phyloP scores from a whole-genome alignment of 1,284 basidiomycete genomes.

The Psilocybe mexicana region DNA sequence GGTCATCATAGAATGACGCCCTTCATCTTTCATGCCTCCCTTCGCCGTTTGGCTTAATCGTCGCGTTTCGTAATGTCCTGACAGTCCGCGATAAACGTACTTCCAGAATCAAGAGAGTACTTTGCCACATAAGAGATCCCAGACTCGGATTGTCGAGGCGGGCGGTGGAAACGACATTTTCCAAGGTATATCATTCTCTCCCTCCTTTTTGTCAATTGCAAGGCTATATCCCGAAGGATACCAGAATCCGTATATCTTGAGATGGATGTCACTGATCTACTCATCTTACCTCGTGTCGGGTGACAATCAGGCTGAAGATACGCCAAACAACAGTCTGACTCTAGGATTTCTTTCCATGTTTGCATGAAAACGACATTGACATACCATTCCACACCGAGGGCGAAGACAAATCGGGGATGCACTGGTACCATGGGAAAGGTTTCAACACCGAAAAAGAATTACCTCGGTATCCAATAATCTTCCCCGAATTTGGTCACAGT shows the following conservation, averaged over 20 bases:
- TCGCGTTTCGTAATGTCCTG: neutral
- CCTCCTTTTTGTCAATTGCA: neutral
- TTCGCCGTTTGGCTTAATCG: neutral
- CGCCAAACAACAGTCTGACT: neutral
- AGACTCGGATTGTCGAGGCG: neutral
- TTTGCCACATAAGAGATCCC: neutral
- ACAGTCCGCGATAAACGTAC: neutral
- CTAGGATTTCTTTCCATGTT: conserved; percentile 1
- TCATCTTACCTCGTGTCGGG: conserved; percentile 4
- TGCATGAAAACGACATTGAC: conserved; percentile 8
- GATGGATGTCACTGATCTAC: neutral
- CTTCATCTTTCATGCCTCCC: neutral
- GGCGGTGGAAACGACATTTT: neutral
- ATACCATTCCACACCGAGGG: conserved; percentile 11
- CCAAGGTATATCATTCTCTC: neutral
- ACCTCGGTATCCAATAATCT: conserved; percentile 3
- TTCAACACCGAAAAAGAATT: neutral
- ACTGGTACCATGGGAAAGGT: conserved; percentile 14
- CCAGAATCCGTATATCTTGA: neutral
- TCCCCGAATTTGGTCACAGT: conserved; percentile 3
- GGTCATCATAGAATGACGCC: neutral
- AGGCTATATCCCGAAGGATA: neutral
- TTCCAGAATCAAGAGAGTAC: too few species aligned
- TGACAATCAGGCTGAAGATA: neutral
- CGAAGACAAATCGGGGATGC: conserved; percentile 3